phyloP scores from a whole-genome alignment of 225 moss, liverwort and hornwort species.

The Physcomitrium patens region DNA sequence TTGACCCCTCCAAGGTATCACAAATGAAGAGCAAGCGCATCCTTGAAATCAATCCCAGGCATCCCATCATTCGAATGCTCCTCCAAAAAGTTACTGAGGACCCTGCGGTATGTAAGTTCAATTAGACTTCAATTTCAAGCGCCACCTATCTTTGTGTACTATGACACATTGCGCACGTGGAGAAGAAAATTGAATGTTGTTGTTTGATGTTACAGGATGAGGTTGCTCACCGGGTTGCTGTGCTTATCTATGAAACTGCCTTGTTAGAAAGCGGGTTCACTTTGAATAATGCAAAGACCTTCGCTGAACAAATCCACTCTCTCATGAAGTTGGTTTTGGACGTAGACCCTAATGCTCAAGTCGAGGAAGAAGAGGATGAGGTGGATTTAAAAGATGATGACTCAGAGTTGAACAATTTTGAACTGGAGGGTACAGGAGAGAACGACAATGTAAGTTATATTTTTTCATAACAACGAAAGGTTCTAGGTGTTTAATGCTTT shows the following conservation, averaged over 20 bases:
- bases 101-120: constrained; percentile 46
- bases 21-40: constrained; percentile 79
- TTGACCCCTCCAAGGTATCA: constrained; percentile 72
- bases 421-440: not conserved
- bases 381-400: constrained; percentile 31
- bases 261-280: constrained; percentile 82
- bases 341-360: constrained; percentile 68
- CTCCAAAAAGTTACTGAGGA: constrained; percentile 55
- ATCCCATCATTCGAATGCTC: constrained; percentile 82
- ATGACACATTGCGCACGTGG: not conserved
- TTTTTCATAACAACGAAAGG: not conserved
- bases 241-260: constrained; percentile 71
- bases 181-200: not conserved
- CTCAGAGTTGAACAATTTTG: not conserved
- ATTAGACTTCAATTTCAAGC: not conserved
- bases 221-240: constrained; percentile 49
- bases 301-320: constrained; percentile 66
- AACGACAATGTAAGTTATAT: constrained; percentile 7
- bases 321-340: constrained; percentile 64
- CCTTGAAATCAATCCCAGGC: constrained; percentile 79
- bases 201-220: constrained; percentile 54
- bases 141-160: not conserved
- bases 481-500: not conserved
- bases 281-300: constrained; percentile 70
- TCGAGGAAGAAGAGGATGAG: constrained; percentile 53